A percentile compares a stretch with the other conserved stretches of the same genome.
phyloP scores from a whole-genome alignment of 495 filamentous ascomycete genomes.

The Hyaloscypha finlandica region DNA sequence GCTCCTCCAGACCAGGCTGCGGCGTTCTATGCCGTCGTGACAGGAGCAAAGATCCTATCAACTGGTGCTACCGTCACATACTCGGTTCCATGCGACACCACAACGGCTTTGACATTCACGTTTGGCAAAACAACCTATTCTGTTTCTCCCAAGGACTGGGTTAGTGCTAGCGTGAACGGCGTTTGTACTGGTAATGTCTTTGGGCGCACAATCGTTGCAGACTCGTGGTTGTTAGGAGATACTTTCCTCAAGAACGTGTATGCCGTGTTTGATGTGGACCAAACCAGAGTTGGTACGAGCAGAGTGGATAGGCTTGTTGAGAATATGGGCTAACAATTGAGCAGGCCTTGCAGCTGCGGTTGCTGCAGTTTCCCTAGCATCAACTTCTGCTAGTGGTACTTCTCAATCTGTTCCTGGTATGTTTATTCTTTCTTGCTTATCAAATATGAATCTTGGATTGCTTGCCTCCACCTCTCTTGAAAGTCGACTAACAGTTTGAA shows the following conservation, averaged over 20 bases:
- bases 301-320: background rate
- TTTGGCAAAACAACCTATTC: slow-evolving; percentile 62
- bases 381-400: background rate
- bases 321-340: slow-evolving; percentile 13
- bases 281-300: slow-evolving; percentile 52
- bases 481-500: background rate
- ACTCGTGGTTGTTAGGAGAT: slow-evolving; percentile 74
- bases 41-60: slow-evolving; percentile 44
- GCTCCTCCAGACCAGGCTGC: slow-evolving; percentile 65
- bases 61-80: slow-evolving; percentile 52
- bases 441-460: no score
- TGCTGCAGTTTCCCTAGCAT: background rate
- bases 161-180: slow-evolving; percentile 45
- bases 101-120: slow-evolving; percentile 49
- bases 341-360: slow-evolving; percentile 21
- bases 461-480: no score
- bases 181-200: slow-evolving; percentile 69
- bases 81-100: slow-evolving; percentile 70
- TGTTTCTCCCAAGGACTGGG: slow-evolving; percentile 68
- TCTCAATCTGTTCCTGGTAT: background rate
- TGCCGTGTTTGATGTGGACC: slow-evolving; percentile 73
- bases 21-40: slow-evolving; percentile 64
- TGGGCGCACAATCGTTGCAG: slow-evolving; percentile 42
- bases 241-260: slow-evolving; percentile 92
- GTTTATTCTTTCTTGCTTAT: background rate